Evolutionary conservation across 768 basidiomycete genomes (phyloP), one percentile per base, ranked within the genome.

Genomic region (Pholiota molesta): DNA sequence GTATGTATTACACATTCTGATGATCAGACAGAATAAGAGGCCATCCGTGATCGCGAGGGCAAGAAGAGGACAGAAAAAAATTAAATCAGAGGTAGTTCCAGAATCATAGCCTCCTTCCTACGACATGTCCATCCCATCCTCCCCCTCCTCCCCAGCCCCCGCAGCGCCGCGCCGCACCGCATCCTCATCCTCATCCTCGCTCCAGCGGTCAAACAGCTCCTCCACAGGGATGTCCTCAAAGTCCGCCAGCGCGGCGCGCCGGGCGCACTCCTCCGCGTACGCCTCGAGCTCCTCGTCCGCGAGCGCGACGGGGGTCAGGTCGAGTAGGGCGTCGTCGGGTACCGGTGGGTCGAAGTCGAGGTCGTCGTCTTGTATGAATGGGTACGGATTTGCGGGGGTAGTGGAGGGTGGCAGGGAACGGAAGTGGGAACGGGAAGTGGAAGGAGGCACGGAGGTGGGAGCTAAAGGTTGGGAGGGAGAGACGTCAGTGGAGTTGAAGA

Each of bases 231-330:
- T 64, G 66, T 84, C 82, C 21, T 80, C 82, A 61, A 85, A 82
- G 19, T 83, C 83, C 1, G 75, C 79, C 1, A 80, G 33, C 0
- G 77, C 75, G 2, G 77, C 73, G 49, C 76, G 75, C 55, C 69
- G 66, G n/a, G 74, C 74, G 60, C 68, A 79, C 68, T 86, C 85
- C 53, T 86, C 83, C 0, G 86, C 88, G 64, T 88, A 86, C 19
- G 80, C 85, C 42, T 80, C 76, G 1, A 88, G 73, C 63, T 88
- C 87, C 62, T 83, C 86, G 54, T 86, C 81, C 8, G 85, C 82
- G 9, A 82, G 68, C 42, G 86, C 86, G 1, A 76, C 79, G 0
- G 83, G 83, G 0, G 71, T 75, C 26, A 71, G 72, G 52, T 74
- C 65, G 10, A 47, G 19, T n/a, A 26, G 26, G 26, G 26, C 26